Evolutionary conservation across 305 asterid genomes (phyloP).

Genomic region (Fraxinus dipetala): DNA sequence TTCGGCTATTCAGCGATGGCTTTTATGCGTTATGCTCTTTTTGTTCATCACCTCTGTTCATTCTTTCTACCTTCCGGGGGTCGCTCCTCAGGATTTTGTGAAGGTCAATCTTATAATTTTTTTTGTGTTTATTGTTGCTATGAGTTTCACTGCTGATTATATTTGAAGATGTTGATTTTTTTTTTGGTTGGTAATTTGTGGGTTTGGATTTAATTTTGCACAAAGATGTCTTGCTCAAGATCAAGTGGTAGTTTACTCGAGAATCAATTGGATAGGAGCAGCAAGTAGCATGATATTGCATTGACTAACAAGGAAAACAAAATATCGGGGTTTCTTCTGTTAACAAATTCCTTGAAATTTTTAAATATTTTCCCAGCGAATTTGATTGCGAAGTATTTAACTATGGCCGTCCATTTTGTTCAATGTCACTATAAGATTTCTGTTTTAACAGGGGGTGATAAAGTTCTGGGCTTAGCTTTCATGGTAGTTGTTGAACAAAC

Average conservation of each 20-base stretch:
- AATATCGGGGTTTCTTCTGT: background rate
- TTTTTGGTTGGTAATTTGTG: background rate
- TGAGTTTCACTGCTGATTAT: background rate
- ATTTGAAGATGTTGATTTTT: background rate
- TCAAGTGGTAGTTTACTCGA: background rate
- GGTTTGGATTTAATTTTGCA: background rate
- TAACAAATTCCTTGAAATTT: background rate
- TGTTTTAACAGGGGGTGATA: background rate
- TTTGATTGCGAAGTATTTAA: background rate
- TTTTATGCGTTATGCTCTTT: slow-evolving; percentile 21
- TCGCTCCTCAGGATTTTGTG: slow-evolving; percentile 51
- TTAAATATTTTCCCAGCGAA: background rate
- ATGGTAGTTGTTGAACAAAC: background rate
- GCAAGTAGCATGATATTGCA: background rate
- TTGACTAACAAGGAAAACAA: background rate
- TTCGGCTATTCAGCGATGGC: slow-evolving; percentile 28
- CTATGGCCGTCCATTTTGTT: background rate
- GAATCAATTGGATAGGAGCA: background rate
- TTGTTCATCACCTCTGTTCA: slow-evolving; percentile 30
- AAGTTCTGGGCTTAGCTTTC: background rate
- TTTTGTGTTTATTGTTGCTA: background rate
- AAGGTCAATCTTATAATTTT: slow-evolving; percentile 24
- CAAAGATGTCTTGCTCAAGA: background rate
- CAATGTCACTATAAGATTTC: background rate
- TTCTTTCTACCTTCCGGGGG: slow-evolving; percentile 52